Conservation (phyloP, 352 stramenopile species). For the Thraustotheca clavata region DNA sequence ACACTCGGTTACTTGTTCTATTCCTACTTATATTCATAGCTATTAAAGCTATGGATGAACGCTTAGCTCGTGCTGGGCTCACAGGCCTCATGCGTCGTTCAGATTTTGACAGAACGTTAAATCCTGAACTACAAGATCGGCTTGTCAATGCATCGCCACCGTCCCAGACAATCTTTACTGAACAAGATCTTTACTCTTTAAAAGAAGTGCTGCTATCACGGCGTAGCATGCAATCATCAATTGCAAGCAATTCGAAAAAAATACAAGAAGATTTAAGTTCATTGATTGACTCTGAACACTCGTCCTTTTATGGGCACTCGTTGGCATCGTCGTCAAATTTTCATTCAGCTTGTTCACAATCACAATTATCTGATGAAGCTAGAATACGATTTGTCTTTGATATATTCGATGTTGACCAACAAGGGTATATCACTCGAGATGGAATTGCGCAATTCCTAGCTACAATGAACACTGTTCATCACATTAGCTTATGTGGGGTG, state of each 20-base stretch:
- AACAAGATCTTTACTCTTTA: not conserved
- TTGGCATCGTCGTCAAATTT: not conserved
- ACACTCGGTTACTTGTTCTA: too few species aligned
- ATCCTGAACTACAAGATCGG: not conserved
- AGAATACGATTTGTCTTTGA: constrained; percentile 62
- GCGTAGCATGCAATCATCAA: not conserved
- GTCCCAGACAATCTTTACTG: not conserved
- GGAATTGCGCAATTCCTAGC: constrained; percentile 50
- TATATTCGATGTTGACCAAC: constrained; percentile 44
- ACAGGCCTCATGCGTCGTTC: constrained; percentile 1
- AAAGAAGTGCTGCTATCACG: not conserved
- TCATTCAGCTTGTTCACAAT: not conserved
- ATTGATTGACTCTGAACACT: not conserved
- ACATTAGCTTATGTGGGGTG: constrained; percentile 33
- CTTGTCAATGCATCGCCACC: not conserved
- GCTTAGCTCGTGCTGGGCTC: not conserved
- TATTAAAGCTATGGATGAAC: not conserved
- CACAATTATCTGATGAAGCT: constrained; percentile 27
- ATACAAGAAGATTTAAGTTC: not conserved
- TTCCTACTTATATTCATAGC: too few species aligned
- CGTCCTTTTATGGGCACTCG: not conserved
- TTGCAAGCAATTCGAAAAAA: not conserved
- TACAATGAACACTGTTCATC: constrained; percentile 42
- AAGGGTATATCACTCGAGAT: constrained; percentile 36
- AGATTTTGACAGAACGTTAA: not conserved